Evolutionary conservation across 345 rosid genomes (phyloP).

Genomic region (Cardamine resedifolia): DNA sequence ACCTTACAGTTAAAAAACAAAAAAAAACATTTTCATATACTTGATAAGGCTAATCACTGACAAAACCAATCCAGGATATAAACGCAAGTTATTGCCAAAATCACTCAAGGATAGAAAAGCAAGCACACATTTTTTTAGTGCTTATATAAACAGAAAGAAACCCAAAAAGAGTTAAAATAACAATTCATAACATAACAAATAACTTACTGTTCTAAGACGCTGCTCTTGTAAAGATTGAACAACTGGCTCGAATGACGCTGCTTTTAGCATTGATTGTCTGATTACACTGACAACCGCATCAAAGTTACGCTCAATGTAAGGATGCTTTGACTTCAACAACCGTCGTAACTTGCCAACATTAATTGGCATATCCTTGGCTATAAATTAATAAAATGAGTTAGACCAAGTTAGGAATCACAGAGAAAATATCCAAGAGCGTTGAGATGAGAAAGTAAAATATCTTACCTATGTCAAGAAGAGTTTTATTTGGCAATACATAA

Average conservation of each 20-base stretch:
- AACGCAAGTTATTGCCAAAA: background rate
- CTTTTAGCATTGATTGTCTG: conserved; percentile 65
- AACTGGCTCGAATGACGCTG: conserved; percentile 63
- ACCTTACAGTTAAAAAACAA: background rate
- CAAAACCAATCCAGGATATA: background rate
- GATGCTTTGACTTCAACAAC: conserved; percentile 57
- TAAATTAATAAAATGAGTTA: conserved; percentile 22
- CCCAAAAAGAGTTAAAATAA: background rate
- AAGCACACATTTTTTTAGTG: background rate
- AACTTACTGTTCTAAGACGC: conserved; percentile 49
- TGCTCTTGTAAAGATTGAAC: conserved; percentile 52
- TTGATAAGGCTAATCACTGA: background rate
- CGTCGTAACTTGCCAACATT: conserved; percentile 55
- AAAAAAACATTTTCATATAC: background rate
- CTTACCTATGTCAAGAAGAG: conserved; percentile 82
- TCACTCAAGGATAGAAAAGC: background rate
- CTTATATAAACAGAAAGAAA: conserved; percentile 5
- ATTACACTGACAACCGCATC: conserved; percentile 59
- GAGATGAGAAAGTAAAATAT: conserved; percentile 12
- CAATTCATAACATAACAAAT: background rate
- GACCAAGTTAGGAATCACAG: conserved; percentile 4
- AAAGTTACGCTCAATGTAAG: conserved; percentile 68
- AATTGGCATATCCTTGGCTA: conserved; percentile 87
- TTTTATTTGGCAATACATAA: conserved; percentile 79
- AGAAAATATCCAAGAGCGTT: conserved; percentile 16